Percentiles rank a stretch among this genome's conserved stretches.
Evolutionary conservation across 371 early-diverging fungal species (phyloP).

Genomic region (Rhizomucor pusillus): DNA sequence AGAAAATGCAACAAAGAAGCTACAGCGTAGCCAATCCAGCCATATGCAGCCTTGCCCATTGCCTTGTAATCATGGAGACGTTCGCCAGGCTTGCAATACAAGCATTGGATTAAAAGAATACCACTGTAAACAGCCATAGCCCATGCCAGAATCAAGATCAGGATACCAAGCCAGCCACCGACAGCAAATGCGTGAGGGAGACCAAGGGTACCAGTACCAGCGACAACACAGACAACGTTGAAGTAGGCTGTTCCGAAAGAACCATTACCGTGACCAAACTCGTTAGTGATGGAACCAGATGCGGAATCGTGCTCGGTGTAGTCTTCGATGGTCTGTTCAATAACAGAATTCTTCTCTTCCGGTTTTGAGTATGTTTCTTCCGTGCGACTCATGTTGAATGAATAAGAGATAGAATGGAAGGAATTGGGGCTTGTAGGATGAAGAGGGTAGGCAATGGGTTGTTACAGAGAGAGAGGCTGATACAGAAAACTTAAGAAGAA

Average conservation of each 20-base stretch:
- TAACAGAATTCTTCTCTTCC: constrained; percentile 10
- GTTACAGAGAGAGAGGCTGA: too few species aligned
- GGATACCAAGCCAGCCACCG: constrained; percentile 49
- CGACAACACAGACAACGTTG: constrained; percentile 77
- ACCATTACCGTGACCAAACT: constrained; percentile 38
- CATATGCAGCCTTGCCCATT: constrained; percentile 65
- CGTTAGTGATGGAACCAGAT: constrained; percentile 10
- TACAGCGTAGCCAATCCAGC: constrained; percentile 54
- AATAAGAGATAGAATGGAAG: too few species aligned
- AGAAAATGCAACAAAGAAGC: constrained; percentile 66
- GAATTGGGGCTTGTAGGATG: too few species aligned
- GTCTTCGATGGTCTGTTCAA: constrained; percentile 33
- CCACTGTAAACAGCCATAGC: constrained; percentile 39
- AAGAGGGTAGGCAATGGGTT: too few species aligned
- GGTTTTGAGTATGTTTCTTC: too few species aligned
- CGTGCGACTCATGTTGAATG: too few species aligned
- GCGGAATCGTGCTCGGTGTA: constrained; percentile 27
- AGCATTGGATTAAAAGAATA: constrained; percentile 33
- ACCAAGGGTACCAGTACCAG: constrained; percentile 86
- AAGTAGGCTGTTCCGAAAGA: constrained; percentile 50
- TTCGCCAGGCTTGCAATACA: constrained; percentile 43
- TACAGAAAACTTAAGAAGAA: too few species aligned
- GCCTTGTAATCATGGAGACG: constrained; percentile 60
- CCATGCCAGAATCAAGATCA: constrained; percentile 36
- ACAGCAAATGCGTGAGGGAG: constrained; percentile 44